A percentile compares a stretch with the other conserved stretches of the same genome.
Conservation (phyloP, 2,329 filamentous ascomycete genomes). For the Chrysoporthe puriensis region DNA sequence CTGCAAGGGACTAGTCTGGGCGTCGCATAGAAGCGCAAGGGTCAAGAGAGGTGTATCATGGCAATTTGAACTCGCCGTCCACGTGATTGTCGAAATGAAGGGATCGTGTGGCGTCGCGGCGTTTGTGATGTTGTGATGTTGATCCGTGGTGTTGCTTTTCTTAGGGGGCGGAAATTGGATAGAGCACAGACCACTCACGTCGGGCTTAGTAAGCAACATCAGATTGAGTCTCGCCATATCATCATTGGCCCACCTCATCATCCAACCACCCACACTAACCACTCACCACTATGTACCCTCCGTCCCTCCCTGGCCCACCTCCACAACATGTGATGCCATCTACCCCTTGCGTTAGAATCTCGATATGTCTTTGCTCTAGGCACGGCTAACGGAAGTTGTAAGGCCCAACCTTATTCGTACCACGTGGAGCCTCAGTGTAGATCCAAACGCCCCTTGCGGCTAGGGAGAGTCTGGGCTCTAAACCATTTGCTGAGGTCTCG, state of each 20-base stretch:
- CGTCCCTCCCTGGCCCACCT: too few relatives aligned
- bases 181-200: background rate
- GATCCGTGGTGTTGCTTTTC: constrained; percentile 12
- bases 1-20: constrained; percentile 19
- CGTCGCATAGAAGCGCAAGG: constrained; percentile 25
- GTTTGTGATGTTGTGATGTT: constrained; percentile 8
- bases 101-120: background rate
- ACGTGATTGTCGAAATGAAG: background rate
- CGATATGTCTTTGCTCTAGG: background rate
- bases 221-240: background rate
- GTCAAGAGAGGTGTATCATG: constrained; percentile 9
- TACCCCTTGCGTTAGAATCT: background rate
- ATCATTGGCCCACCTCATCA: background rate
- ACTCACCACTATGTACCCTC: too few relatives aligned
- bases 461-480: background rate
- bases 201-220: background rate
- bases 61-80: constrained; percentile 4
- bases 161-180: constrained; percentile 10
- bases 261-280: background rate
- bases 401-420: background rate
- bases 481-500: background rate
- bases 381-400: background rate
- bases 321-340: background rate
- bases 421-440: background rate
- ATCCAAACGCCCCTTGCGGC: background rate